Base-by-base conservation (phyloP, 169 alveolate species). In the Plasmodium yoelii region DNA sequence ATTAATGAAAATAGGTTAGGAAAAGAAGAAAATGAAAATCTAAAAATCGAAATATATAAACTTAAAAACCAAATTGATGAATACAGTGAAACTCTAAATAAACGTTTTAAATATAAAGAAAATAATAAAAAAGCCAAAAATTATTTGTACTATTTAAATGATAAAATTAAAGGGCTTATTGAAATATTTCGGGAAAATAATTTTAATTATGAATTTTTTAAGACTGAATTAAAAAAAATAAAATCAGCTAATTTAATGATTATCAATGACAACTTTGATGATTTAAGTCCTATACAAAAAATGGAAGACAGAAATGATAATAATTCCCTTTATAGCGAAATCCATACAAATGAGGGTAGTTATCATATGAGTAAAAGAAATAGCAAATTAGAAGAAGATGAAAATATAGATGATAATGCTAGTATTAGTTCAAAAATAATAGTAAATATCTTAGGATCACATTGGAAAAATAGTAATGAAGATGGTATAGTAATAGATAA, bases 91-190 rank as follows among this genome's bases (percentile, higher is more conserved):
- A 64, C 68, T 15, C 19, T 80, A 13, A 65, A 65, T 46, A 80
- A 80, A 51, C 49, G 44, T 42, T 42, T 53, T 22, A 49, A 67
- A 18, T 49, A 55, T 19, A 82, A 80, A 46, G 72, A 80, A 42
- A 39, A 71, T 55, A 65, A 80, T 2, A 80, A 67, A 56, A 80
- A 59, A 19, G 59, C 82, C 15, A 80, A 46, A 44, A 80, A 80
- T 80, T 80, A 80, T 15, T 71, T 80, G 46, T 80, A 65, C 61
- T 80, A 80, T 46, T 67, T 80, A 19, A 80, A 80, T 67, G 90
- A 80, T n/a, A 80, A 67, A 42, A 80, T 80, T 59, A 80, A 80
- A 61, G 65, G 84, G n/a, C 68, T 80, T 51, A 80, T 80, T 26
- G 82, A 80, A 65, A 51, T 80, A 15, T 80, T 80, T 60, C 53